phyloP scores from a whole-genome alignment of 176 grass and related monocot genomes.

The Dendrocalamus sinicus region DNA sequence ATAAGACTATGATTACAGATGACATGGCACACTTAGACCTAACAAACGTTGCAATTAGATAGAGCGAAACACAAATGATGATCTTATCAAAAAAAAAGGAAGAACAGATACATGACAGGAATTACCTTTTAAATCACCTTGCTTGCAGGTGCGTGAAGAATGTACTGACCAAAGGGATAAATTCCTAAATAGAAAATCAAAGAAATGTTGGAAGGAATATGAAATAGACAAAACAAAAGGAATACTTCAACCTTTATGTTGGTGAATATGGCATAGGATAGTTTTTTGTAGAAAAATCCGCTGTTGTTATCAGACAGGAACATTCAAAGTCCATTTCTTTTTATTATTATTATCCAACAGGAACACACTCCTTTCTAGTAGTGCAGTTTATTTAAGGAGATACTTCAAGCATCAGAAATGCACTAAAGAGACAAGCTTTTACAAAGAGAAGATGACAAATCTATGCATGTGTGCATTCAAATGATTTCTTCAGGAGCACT shows the following conservation, averaged over 20 bases:
- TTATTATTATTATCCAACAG: slow-evolving; percentile 10
- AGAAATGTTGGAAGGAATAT: slow-evolving; percentile 50
- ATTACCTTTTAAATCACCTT: slow-evolving; percentile 26
- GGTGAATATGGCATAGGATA: slow-evolving; percentile 33
- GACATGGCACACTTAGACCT: neutral
- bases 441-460: slow-evolving; percentile 34
- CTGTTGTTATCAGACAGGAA: slow-evolving; percentile 24
- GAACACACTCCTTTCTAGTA: slow-evolving; percentile 18
- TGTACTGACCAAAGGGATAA: slow-evolving; percentile 33
- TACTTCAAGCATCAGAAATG: slow-evolving; percentile 48
- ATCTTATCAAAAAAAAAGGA: slow-evolving; percentile 10
- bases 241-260: slow-evolving; percentile 53
- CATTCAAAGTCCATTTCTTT: neutral
- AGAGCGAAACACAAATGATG: slow-evolving; percentile 13
- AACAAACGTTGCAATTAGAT: slow-evolving; percentile 10
- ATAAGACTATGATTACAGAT: slow-evolving; percentile 18
- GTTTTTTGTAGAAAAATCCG: slow-evolving; percentile 22
- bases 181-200: slow-evolving; percentile 46
- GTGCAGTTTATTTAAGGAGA: neutral
- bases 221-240: slow-evolving; percentile 43
- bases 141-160: slow-evolving; percentile 18
- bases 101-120: slow-evolving; percentile 33
- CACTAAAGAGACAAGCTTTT: slow-evolving; percentile 39
- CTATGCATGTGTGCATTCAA: slow-evolving; percentile 7
- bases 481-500: slow-evolving; percentile 37